These are phyloP conservation scores for Isatis tinctoria DNA, from an alignment of 345 rosid species.

Conservation along the genomic window DNA sequence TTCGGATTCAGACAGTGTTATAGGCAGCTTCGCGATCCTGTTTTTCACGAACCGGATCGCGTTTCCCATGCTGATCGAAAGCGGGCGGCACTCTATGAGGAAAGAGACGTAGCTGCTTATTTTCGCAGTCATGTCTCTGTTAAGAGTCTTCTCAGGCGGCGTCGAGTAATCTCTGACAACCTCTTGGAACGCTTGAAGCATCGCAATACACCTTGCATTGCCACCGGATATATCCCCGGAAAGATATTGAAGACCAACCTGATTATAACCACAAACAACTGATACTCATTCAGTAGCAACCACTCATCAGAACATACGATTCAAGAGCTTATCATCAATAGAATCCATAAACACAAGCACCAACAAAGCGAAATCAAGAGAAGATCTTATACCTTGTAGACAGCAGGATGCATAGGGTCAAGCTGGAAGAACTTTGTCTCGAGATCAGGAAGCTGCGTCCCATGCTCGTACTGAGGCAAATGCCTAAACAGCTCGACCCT, in stretches of 20 bases:
- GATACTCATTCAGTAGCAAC: conserved; percentile 3
- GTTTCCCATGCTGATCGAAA: conserved; percentile 94
- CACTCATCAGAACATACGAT: background rate
- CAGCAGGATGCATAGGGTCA: conserved; percentile 91
- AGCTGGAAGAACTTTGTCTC: conserved; percentile 79
- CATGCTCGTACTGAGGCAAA: conserved; percentile 96
- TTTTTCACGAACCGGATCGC: conserved; percentile 76
- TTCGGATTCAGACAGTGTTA: conserved; percentile 64
- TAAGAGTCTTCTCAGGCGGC: conserved; percentile 72
- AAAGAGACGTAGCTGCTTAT: conserved; percentile 85
- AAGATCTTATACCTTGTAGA: conserved; percentile 58
- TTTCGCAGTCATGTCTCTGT: conserved; percentile 76
- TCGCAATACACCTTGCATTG: conserved; percentile 97
- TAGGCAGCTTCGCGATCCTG: conserved; percentile 68
- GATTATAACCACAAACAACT: conserved; percentile 31
- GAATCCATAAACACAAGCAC: background rate
- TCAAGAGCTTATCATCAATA: background rate
- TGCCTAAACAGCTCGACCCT: conserved; percentile 95
- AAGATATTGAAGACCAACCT: conserved; percentile 92
- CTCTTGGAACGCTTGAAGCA: conserved; percentile 92
- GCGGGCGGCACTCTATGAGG: conserved; percentile 83
- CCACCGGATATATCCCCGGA: conserved; percentile 85
- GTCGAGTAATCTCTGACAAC: conserved; percentile 74
- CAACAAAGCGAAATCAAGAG: background rate
- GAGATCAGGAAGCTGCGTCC: conserved; percentile 83